These are phyloP conservation scores for Capronia epimyces DNA, from an alignment of 2,329 filamentous ascomycete genomes.

Conservation along the genomic window DNA sequence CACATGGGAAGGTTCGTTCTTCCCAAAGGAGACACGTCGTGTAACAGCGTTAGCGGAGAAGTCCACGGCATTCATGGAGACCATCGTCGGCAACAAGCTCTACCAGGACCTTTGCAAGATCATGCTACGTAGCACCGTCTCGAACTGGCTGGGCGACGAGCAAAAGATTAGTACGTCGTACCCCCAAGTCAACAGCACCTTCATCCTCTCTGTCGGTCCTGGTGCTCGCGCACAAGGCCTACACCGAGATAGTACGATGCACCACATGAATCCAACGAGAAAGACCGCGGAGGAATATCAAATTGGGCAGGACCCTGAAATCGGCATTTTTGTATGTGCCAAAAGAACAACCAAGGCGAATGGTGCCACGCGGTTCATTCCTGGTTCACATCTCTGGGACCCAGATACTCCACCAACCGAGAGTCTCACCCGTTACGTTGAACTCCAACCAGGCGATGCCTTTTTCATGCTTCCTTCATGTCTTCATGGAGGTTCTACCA, in stretches of 20 bases:
- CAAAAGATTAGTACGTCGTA: constrained; percentile 30
- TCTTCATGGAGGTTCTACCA: constrained; percentile 35
- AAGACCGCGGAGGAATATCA: too few relatives aligned
- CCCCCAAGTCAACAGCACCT: constrained; percentile 27
- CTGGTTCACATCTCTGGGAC: constrained; percentile 31
- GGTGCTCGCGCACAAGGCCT: constrained; percentile 33
- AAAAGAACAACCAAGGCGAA: constrained; percentile 30
- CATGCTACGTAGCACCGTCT: constrained; percentile 30
- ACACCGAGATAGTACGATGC: constrained; percentile 38
- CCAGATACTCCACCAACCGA: constrained; percentile 13
- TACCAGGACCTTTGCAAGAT: constrained; percentile 30
- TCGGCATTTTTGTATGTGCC: constrained; percentile 28
- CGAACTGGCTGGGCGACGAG: constrained; percentile 32
- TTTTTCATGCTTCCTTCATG: constrained; percentile 36
- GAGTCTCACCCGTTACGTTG: constrained; percentile 28
- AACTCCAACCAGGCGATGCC: constrained; percentile 35
- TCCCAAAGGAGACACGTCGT: constrained; percentile 20
- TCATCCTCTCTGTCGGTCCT: constrained; percentile 33
- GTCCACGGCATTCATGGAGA: constrained; percentile 11
- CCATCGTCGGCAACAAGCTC: constrained; percentile 30
- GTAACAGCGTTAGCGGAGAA: constrained; percentile 15
- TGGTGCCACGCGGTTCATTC: constrained; percentile 33
- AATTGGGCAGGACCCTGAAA: constrained; percentile 10
- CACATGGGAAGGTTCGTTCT: constrained; percentile 20
- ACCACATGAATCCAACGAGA: constrained; percentile 25